Evolutionary conservation across 768 basidiomycete species (phyloP), one percentile per base, ranked within the genome.

Genomic region (Hericium coralloides): DNA sequence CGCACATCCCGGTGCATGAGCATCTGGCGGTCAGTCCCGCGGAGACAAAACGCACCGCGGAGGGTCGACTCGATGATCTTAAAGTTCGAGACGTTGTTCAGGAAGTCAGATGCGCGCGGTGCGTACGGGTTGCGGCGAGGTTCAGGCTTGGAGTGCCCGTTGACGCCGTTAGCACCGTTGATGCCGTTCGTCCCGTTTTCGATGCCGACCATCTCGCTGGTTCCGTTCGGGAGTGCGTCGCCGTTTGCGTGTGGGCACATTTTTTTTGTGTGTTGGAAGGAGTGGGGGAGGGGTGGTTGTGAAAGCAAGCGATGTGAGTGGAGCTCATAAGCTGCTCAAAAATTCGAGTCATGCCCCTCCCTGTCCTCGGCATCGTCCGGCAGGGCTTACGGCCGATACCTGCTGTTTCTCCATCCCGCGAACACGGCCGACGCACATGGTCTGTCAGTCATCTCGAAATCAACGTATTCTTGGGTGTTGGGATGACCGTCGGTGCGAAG

Each of bases 11-110:
- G 7, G 31, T 31, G 31, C 31, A 53, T n/a, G 20, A 8, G 17
- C 10, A 54, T 5, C 23, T 10, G 12, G 2, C 14, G n/a, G 31
- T 66, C 18, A 59, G 45, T 49, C 38, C 20, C 15, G 22, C 45
- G 55, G 31, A 48, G 47, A 47, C 2, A 25, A 23, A 22, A 75
- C 81, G 54, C 43, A 92, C 94, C 93, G 82, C 95, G 78, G 57
- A 98, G 82, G 4, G 95, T 98, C 65, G 90, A 93, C 74, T 98
- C 94, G 68, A 98, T 98, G 73, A 97, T 98, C 72, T 85, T 91
- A 74, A 93, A 94, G 75, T 93, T 93, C 49, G 85, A 92, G 65
- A 92, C 74, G 69, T 97, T 97, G 70, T 87, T 94, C 61, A 95
- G 74, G 71, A 95, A 95, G 71, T 95, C 93, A 20, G 89, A 83